Evolutionary conservation across 1,139 yeast genomes (phyloP).

Genomic region (Lodderomyces elongisporus): DNA sequence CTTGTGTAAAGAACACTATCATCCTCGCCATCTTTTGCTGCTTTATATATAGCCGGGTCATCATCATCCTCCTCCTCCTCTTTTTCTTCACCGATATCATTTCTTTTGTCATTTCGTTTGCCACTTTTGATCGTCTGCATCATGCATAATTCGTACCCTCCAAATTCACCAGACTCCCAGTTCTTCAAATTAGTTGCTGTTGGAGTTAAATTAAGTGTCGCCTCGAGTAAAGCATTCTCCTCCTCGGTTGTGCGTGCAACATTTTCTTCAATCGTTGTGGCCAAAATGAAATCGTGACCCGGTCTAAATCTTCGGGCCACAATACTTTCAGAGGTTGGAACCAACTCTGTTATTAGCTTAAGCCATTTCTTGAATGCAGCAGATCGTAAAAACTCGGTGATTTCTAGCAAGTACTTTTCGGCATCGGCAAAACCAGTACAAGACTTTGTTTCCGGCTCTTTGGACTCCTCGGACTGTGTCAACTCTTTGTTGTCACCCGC

Average conservation of each 20-base stretch:
- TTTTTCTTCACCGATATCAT: constrained; percentile 22
- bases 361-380: constrained; percentile 69
- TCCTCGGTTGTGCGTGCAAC: constrained; percentile 28
- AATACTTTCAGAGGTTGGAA: constrained; percentile 61
- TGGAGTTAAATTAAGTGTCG: constrained; percentile 75
- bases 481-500: constrained; percentile 43
- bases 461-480: neutral
- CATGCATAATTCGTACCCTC: constrained; percentile 94
- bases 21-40: constrained; percentile 50
- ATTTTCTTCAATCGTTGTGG: constrained; percentile 63
- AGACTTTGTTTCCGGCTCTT: constrained; percentile 20
- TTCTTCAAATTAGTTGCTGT: constrained; percentile 48
- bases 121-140: constrained; percentile 48
- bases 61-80: constrained; percentile 46
- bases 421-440: constrained; percentile 6
- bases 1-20: constrained; percentile 78
- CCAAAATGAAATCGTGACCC: constrained; percentile 88
- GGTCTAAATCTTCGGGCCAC: constrained; percentile 87
- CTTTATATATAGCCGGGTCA: constrained; percentile 55
- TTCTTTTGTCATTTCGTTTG: constrained; percentile 11
- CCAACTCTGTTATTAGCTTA: constrained; percentile 55
- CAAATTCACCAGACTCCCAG: constrained; percentile 84
- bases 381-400: constrained; percentile 60
- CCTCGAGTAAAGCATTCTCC: constrained; percentile 55
- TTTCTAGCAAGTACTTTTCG: constrained; percentile 38